These are phyloP conservation scores for Leccinum boreale DNA, from an alignment of 768 basidiomycete genomes.

Conservation along the genomic window DNA sequence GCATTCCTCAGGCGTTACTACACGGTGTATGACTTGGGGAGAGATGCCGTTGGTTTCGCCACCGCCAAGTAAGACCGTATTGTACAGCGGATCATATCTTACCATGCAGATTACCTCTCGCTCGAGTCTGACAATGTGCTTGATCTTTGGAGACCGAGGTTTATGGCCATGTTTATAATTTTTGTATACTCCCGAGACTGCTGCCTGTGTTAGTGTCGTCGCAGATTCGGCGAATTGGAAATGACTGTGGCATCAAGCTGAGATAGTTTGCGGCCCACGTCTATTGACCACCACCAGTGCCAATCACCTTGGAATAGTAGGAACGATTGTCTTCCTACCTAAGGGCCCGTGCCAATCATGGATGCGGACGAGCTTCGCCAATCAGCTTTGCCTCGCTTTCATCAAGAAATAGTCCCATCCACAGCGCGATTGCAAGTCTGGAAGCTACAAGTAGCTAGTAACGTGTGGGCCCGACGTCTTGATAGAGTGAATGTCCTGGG, in stretches of 20 bases:
- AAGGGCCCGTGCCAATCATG: constrained; percentile 8
- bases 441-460: constrained; percentile 23
- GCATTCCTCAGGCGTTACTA: constrained; percentile 90
- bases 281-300: neutral
- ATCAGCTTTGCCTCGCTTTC: constrained; percentile 1
- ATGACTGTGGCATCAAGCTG: neutral
- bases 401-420: constrained; percentile 11
- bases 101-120: neutral
- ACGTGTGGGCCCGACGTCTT: constrained; percentile 31
- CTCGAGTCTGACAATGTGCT: constrained; percentile 2
- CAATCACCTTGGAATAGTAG: too few relatives aligned
- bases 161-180: neutral
- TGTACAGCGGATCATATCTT: neutral
- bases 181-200: neutral
- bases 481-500: constrained; percentile 79
- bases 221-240: neutral
- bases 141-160: constrained; percentile 8
- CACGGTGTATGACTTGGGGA: constrained; percentile 84
- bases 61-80: constrained; percentile 28
- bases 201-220: neutral
- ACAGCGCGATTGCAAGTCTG: constrained; percentile 24
- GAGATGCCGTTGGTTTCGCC: constrained; percentile 84
- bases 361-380: constrained; percentile 5
- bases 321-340: neutral
- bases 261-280: too few relatives aligned